Evolutionary conservation across 1,284 basidiomycete species (phyloP).

Genomic region (Earliella scabrosa): DNA sequence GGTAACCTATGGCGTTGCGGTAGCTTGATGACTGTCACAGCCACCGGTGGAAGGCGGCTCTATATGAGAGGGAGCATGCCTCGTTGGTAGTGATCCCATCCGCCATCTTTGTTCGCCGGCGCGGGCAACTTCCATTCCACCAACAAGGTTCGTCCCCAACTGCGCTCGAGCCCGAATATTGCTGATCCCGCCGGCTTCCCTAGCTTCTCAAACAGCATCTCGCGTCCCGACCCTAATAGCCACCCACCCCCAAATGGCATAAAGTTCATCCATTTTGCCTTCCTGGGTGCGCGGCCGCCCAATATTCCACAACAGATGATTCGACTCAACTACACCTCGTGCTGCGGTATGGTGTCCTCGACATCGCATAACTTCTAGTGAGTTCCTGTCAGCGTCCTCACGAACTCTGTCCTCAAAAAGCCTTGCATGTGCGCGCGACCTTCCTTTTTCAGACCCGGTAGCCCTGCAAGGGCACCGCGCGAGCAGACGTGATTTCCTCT

Average conservation of each 20-base stretch:
- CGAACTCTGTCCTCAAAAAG: neutral
- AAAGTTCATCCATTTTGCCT: neutral
- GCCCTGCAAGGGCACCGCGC: conserved; percentile 8
- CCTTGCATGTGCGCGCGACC: neutral
- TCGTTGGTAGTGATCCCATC: neutral
- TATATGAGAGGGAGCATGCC: conserved; percentile 2
- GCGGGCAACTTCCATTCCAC: conserved; percentile 12
- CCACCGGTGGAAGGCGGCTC: conserved; percentile 5
- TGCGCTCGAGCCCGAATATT: neutral
- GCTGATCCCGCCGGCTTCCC: conserved; percentile 8
- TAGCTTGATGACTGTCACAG: conserved; percentile 14
- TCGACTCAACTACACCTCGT: neutral
- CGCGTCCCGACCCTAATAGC: neutral
- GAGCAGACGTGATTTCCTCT: conserved; percentile 5
- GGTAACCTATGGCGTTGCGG: neutral
- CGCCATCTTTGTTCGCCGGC: conserved; percentile 6
- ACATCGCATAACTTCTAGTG: conserved; percentile 6
- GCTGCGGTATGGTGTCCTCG: neutral
- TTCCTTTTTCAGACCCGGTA: conserved; percentile 9
- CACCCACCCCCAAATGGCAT: neutral
- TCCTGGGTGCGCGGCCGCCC: neutral
- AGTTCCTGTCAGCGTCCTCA: conserved; percentile 1
- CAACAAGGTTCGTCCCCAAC: conserved; percentile 8
- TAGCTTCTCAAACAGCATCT: conserved; percentile 1
- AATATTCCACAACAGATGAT: neutral